Conservation (phyloP, 169 alveolate species). For the Eimeria mitis region DNA sequence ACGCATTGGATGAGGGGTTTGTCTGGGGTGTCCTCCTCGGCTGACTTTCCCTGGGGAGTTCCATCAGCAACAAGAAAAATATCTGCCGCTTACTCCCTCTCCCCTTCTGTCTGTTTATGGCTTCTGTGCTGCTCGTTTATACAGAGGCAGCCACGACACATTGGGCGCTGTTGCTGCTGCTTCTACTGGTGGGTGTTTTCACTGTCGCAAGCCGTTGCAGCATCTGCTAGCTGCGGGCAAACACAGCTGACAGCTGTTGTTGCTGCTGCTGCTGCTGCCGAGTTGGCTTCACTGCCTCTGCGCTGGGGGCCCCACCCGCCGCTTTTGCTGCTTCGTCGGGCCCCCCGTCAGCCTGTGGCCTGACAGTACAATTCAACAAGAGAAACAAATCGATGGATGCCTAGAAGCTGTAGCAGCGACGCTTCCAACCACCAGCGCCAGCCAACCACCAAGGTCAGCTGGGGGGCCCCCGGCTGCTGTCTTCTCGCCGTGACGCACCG, state of each 20-base stretch:
- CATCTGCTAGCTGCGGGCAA: no score
- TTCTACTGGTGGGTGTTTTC: no score
- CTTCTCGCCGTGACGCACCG: background rate
- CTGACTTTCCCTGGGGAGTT: background rate
- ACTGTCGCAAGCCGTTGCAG: no score
- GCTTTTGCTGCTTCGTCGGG: background rate
- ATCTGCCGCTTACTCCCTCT: background rate
- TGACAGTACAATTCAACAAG: background rate
- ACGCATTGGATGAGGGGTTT: background rate
- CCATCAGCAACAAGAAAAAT: constrained; percentile 15
- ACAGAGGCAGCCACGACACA: background rate
- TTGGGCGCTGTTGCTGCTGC: background rate
- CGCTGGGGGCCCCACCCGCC: background rate
- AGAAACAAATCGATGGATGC: background rate
- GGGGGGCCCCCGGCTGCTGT: background rate
- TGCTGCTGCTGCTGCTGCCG: background rate
- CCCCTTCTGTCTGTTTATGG: background rate
- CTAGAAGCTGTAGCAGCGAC: background rate
- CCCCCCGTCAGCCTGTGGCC: background rate
- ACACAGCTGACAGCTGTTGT: no score
- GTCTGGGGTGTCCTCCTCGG: background rate
- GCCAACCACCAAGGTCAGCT: background rate
- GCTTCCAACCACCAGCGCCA: background rate
- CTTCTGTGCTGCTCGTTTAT: background rate
- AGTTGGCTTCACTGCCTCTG: background rate